A percentile compares a stretch with the other conserved stretches of the same genome.
phyloP scores from a whole-genome alignment of 768 basidiomycete species.

The Panaeolus papilionaceus region DNA sequence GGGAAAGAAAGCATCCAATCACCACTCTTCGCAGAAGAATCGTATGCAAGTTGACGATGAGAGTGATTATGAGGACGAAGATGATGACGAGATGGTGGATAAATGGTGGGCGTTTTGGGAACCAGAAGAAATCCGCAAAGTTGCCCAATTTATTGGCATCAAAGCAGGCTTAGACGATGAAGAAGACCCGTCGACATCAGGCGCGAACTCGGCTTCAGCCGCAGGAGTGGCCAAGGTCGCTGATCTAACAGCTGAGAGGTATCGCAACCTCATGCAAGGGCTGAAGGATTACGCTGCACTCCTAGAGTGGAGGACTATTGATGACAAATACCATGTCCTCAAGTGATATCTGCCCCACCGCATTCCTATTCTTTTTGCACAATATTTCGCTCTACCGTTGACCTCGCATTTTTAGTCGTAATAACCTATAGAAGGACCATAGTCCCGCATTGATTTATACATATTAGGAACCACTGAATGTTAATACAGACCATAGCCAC shows the following conservation, averaged over 20 bases:
- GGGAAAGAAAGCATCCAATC: slow-evolving; percentile 56
- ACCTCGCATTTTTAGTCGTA: not conserved
- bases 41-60: slow-evolving; percentile 21
- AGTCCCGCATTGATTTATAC: not conserved
- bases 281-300: slow-evolving; percentile 66
- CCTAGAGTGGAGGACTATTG: slow-evolving; percentile 60
- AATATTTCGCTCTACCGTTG: not conserved
- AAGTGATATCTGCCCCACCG: slow-evolving; percentile 16
- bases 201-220: slow-evolving; percentile 23
- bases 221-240: slow-evolving; percentile 17
- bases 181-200: slow-evolving; percentile 23
- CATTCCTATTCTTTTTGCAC: not conserved
- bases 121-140: slow-evolving; percentile 64
- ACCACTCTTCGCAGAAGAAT: slow-evolving; percentile 6
- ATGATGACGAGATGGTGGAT: slow-evolving; percentile 48
- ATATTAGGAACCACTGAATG: not conserved
- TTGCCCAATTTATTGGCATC: slow-evolving; percentile 69
- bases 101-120: slow-evolving; percentile 84
- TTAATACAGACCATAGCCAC: not conserved
- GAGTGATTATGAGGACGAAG: slow-evolving; percentile 29
- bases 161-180: slow-evolving; percentile 50
- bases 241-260: slow-evolving; percentile 29
- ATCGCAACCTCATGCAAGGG: slow-evolving; percentile 54
- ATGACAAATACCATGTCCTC: slow-evolving; percentile 39
- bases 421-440: not conserved